Conservation (phyloP, 345 rosid species). For the Raphanus raphanistrum region DNA sequence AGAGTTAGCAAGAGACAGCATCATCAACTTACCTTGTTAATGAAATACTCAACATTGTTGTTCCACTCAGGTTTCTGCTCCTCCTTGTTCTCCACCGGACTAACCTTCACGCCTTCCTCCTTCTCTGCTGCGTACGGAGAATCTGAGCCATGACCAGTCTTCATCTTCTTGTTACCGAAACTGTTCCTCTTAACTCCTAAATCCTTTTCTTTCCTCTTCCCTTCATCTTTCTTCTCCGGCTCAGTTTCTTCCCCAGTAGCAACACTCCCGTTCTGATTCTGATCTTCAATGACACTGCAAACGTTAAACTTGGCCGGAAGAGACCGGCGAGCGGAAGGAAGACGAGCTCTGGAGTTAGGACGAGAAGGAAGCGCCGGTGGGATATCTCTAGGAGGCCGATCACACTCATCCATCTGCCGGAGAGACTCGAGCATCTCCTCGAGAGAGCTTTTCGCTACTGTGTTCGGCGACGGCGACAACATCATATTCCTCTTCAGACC, state of each 20-base stretch:
- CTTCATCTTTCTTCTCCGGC: slow-evolving; percentile 49
- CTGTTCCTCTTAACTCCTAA: slow-evolving; percentile 49
- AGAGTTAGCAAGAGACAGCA: not conserved
- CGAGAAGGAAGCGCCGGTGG: slow-evolving; percentile 94
- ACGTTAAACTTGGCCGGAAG: slow-evolving; percentile 60
- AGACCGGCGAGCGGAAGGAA: slow-evolving; percentile 74
- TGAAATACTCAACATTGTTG: slow-evolving; percentile 70
- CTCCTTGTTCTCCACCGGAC: slow-evolving; percentile 3
- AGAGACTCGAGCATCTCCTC: slow-evolving; percentile 96
- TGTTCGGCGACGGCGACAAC: slow-evolving; percentile 74
- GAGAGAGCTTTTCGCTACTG: slow-evolving; percentile 71
- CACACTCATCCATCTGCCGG: slow-evolving; percentile 64
- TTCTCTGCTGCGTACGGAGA: slow-evolving; percentile 56
- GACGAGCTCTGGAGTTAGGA: slow-evolving; percentile 77
- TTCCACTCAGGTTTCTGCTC: slow-evolving; percentile 56
- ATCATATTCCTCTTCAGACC: slow-evolving; percentile 45
- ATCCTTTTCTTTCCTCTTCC: slow-evolving; percentile 73
- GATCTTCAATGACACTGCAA: slow-evolving; percentile 29
- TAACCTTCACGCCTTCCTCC: slow-evolving; percentile 38
- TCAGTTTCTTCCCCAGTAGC: slow-evolving; percentile 28
- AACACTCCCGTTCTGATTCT: slow-evolving; percentile 36
- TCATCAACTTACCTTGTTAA: slow-evolving; percentile 64
- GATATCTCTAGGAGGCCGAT: slow-evolving; percentile 69
- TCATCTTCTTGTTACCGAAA: slow-evolving; percentile 83
- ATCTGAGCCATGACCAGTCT: slow-evolving; percentile 49